Evolutionary conservation across 2,329 filamentous ascomycete genomes (phyloP), one percentile per base, ranked within the genome.

Genomic region (Colletotrichum gloeosporioides): DNA sequence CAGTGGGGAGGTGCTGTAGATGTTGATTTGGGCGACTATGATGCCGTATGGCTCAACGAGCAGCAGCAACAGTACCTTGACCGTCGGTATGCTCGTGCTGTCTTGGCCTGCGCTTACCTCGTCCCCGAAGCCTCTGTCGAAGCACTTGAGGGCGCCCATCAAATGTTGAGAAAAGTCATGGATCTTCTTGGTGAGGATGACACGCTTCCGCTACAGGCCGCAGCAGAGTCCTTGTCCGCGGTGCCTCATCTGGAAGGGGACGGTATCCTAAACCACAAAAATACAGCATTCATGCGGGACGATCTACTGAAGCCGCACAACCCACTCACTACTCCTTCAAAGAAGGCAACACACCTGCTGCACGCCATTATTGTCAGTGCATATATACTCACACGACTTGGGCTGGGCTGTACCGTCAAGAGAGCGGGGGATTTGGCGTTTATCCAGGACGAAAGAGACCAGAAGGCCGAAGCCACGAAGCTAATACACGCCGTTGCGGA

Each of bases 1-100:
- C 90, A 94, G 78, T 96, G 94, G 94, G 91, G 93, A 79, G 95
- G 94, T 0, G 93, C 94, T 1, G 87, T 87, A 8, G 94, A 96
- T 80, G 88, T 93, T 63, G 93, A 96, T 78, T 82, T 95, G 6
- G 93, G 92, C 5, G 90, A 90, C 15, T 91, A 89, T 78, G 88
- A 89, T 9, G 87, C 86, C 4, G 83, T 88, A 64, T 91, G 91
- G 85, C 82, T 95, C 65, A 89, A 90, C 64, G 92, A 94, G 64
- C 87, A 90, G 4, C 88, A 91, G 62, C 90, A 92, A 78, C 86
- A 88, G 39, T 89, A 91, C 77, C 86, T 96, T 6, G 89, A 93
- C 79, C 85, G 87, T 49, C 89, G 90, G 64, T 96, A 95, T 82
- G 92, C 92, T 57, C 92, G 93, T 73, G 90, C 93, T 61, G 91